Evolutionary conservation across 2,329 filamentous ascomycete genomes (phyloP), one percentile per base, ranked within the genome.

Genomic region (Alternaria brassicicola): DNA sequence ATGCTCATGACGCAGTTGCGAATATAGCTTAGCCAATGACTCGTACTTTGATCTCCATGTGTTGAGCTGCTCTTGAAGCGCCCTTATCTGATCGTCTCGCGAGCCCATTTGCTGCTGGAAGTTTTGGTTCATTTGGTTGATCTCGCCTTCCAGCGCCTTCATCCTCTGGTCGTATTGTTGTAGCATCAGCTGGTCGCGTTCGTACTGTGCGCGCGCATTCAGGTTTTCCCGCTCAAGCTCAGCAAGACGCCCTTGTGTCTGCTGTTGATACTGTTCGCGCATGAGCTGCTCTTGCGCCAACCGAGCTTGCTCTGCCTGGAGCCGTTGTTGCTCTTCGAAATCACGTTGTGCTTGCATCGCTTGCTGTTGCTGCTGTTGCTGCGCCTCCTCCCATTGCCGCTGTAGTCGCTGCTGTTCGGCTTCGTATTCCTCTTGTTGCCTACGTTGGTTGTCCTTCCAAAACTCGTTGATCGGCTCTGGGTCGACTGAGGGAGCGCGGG

Each of bases 11-110:
- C 95, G 90, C 61, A 99, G 83, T 79, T 99, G 95, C 7, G 94
- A 97, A 80, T 99, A 99, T 13, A 99, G 85, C 81, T 98, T 99
- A 23, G 95, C 95, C 48, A 99, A 82, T 1, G 94, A 91, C 77
- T 99, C 95, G 73, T 99, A 99, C 78, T 99, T 99, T 51, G 91
- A 90, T 57, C 95, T 86, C 95, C 95, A 99, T 0, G 93, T 97
- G 78, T 97, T 97, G 65, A 98, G 90, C 79, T 98, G 95, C 79
- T 98, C 95, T 64, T 98, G 95, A 19, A 99, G 82, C 2, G 95
- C 89, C 23, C 89, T 85, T 69, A 99, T 93, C 78, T 98, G 94
- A 68, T 98, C 95, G 71, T 99, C 95, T 75, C 93, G 96, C 74
- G 93, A 97, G 33, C 85, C 81, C 51, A 91, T 88, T 75, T 98